Conservation (phyloP, 768 basidiomycete species). For the Mycena haematopus region DNA sequence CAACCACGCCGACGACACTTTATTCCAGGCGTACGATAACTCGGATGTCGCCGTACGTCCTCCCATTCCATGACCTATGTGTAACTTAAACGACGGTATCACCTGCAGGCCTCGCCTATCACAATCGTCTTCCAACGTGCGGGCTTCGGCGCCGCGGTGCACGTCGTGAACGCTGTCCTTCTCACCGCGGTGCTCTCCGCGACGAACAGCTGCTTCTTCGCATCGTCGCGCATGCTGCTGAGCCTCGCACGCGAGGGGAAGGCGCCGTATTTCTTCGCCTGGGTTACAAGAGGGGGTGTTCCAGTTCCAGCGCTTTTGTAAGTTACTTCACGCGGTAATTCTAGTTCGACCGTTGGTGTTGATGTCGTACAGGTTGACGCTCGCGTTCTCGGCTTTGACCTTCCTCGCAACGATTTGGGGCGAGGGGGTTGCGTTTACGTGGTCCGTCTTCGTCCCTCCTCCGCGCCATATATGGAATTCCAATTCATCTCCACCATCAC, state of each 20-base stretch:
- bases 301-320: constrained; percentile 62
- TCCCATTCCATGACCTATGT: constrained; percentile 39
- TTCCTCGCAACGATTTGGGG: constrained; percentile 68
- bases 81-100: not conserved
- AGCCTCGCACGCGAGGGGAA: constrained; percentile 69
- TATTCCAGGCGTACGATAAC: constrained; percentile 16
- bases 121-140: constrained; percentile 69
- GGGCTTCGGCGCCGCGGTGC: constrained; percentile 64
- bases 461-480: not conserved
- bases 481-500: not conserved
- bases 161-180: constrained; percentile 71
- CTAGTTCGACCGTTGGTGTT: too few relatives aligned
- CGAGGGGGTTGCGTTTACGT: constrained; percentile 58
- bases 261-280: constrained; percentile 69
- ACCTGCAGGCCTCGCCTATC: constrained; percentile 56
- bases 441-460: constrained; percentile 35
- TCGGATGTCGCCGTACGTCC: constrained; percentile 54
- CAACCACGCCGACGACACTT: constrained; percentile 57
- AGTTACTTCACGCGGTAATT: constrained; percentile 31
- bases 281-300: constrained; percentile 68
- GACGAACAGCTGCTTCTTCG: constrained; percentile 71
- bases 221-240: constrained; percentile 64
- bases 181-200: constrained; percentile 70
- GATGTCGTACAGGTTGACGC: constrained; percentile 44
- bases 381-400: constrained; percentile 55